Base-by-base conservation (phyloP, 1,139 yeast species). In the Kluyveromyces marxianus region DNA sequence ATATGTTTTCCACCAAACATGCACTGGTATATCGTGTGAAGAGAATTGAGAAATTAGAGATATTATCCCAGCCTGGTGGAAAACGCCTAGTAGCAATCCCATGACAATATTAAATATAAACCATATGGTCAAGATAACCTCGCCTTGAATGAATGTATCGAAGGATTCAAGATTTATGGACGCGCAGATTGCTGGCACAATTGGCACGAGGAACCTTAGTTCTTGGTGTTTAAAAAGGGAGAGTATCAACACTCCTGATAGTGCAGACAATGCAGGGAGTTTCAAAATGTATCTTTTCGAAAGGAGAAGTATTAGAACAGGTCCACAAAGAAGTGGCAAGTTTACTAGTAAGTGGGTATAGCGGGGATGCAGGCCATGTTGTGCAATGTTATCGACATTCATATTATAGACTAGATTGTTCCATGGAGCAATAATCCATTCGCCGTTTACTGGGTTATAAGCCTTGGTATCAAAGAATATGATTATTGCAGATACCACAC, bases 1-100 rank as follows among this genome's bases (percentile, higher is more conserved):
- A 58, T 90, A 92, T 0, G 97, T 88, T 60, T 90, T 81, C 97
- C 97, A 92, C 92, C 95, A 92, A 2, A 88, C 59, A 35, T 81
- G 77, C 0, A 76, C 59, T 2, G 64, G 59, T 2, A 61, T 49
- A n/a, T 55, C 46, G 1, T 51, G 45, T 24, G 52, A 48, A 7
- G 50, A 52, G 21, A 72, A 48, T 40, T 66, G 53, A 35, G 62
- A 71, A 44, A 86, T 69, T 0, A 83, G 83, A 0, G 88, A 83
- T 0, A 92, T 69, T 0, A 92, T 79, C 0, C 98, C 99, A 36
- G 94, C 90, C 67, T 94, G 98, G 57, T 94, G 98, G 27, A 79
- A 71, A 0, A 79, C 62, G 0, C 97, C 97, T 84, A 87, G 81
- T 1, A 90, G 53, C 0, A 81, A 39, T 1, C 81, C 77, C 72